Conservation (phyloP, 306 rosid genomes). For the Cyclanthera cordifolia region DNA sequence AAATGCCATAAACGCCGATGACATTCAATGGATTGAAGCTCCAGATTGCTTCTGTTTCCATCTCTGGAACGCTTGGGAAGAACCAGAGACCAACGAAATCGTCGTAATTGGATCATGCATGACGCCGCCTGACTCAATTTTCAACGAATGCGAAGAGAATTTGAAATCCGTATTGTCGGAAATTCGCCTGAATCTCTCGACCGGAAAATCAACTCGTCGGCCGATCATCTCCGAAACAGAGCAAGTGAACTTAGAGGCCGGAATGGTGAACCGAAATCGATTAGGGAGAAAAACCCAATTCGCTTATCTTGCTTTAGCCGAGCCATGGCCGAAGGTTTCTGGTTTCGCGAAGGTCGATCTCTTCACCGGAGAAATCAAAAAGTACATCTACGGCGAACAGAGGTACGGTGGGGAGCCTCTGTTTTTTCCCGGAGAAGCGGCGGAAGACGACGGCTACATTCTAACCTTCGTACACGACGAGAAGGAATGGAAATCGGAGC, state of each 20-base stretch:
- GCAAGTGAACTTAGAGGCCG: conserved; percentile 77
- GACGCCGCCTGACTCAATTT: conserved; percentile 89
- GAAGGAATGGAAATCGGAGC: conserved; percentile 66
- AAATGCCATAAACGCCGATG: conserved; percentile 41
- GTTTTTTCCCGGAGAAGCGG: conserved; percentile 43
- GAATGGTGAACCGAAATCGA: conserved; percentile 81
- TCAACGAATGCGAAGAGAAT: conserved; percentile 77
- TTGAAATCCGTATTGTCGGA: conserved; percentile 60
- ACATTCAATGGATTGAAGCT: conserved; percentile 64
- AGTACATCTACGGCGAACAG: conserved; percentile 46
- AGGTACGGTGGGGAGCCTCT: conserved; percentile 85
- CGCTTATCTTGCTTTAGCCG: conserved; percentile 72
- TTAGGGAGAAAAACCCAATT: conserved; percentile 59
- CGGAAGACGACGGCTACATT: conserved; percentile 71
- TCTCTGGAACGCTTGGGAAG: conserved; percentile 96
- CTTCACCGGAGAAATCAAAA: conserved; percentile 36
- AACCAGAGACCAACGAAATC: conserved; percentile 44
- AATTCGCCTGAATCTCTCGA: conserved; percentile 57
- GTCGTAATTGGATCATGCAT: conserved; percentile 91
- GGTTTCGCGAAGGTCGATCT: conserved; percentile 82
- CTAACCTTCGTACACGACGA: conserved; percentile 78
- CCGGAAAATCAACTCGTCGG: conserved; percentile 50
- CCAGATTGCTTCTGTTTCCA: conserved; percentile 91
- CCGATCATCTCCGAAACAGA: conserved; percentile 37
- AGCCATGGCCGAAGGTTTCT: conserved; percentile 96